Conservation (phyloP, 2,329 filamentous ascomycete genomes). For the Ceratocystis alfenasii region DNA sequence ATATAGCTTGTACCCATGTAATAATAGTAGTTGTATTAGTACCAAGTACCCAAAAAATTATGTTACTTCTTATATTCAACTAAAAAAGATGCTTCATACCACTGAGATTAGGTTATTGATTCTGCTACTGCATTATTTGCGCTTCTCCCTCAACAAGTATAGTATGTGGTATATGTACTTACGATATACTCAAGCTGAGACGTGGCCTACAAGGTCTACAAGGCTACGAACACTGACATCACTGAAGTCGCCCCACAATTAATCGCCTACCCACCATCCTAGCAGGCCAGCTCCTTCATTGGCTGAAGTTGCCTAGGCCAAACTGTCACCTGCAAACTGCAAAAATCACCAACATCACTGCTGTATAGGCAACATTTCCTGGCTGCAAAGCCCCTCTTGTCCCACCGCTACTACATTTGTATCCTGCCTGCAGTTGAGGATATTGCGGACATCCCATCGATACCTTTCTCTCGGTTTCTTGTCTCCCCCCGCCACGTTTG, state of each 20-base stretch:
- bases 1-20: background rate
- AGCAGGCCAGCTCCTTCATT: background rate
- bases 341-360: background rate
- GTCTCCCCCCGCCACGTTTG: background rate
- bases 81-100: too few species aligned
- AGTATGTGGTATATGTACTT: background rate
- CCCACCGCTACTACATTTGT: background rate
- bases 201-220: constrained; percentile 14
- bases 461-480: background rate
- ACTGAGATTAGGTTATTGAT: too few species aligned
- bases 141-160: background rate
- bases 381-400: background rate
- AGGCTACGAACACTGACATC: constrained; percentile 1
- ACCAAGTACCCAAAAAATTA: too few species aligned
- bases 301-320: background rate
- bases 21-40: background rate
- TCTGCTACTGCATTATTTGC: background rate
- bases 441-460: background rate
- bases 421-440: background rate
- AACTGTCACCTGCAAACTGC: constrained; percentile 1
- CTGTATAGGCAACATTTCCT: background rate
- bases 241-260: constrained; percentile 9
- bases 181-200: constrained; percentile 11
- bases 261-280: background rate
- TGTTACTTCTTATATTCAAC: too few species aligned